phyloP scores from a whole-genome alignment of 805 yeast species.

The Lachancea kluyveri region DNA sequence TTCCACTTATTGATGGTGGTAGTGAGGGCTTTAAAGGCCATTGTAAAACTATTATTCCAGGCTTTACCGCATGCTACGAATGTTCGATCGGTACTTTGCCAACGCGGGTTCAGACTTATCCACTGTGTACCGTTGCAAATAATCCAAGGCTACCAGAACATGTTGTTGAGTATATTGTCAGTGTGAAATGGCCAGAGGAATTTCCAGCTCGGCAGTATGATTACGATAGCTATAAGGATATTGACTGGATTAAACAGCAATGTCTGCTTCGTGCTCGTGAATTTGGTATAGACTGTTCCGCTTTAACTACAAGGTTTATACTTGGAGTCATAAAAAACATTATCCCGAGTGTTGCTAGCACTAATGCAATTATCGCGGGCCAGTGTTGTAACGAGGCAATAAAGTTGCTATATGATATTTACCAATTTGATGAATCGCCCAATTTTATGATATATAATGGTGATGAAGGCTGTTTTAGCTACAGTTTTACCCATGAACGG shows the following conservation, averaged over 20 bases:
- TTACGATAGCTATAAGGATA: slow-evolving; percentile 61
- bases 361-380: slow-evolving; percentile 89
- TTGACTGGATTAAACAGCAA: slow-evolving; percentile 52
- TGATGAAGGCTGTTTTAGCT: slow-evolving; percentile 68
- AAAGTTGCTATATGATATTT: slow-evolving; percentile 66
- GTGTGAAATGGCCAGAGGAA: slow-evolving; percentile 60
- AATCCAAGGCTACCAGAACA: slow-evolving; percentile 94
- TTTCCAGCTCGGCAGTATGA: slow-evolving; percentile 49
- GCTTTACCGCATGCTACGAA: slow-evolving; percentile 85
- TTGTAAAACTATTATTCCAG: slow-evolving; percentile 78
- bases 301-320: slow-evolving; percentile 65
- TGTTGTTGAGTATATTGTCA: slow-evolving; percentile 86
- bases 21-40: slow-evolving; percentile 94
- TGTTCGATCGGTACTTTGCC: slow-evolving; percentile 77
- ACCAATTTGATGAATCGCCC: slow-evolving; percentile 47
- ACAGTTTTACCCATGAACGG: slow-evolving; percentile 59
- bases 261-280: slow-evolving; percentile 54
- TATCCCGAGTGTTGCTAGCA: slow-evolving; percentile 90
- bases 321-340: slow-evolving; percentile 88
- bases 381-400: slow-evolving; percentile 82
- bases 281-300: slow-evolving; percentile 54
- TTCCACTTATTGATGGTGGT: slow-evolving; percentile 87
- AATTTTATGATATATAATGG: slow-evolving; percentile 90
- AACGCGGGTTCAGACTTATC: slow-evolving; percentile 55
- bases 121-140: slow-evolving; percentile 90